Base-by-base conservation (phyloP, 768 basidiomycete species). In the Imleria badia region DNA sequence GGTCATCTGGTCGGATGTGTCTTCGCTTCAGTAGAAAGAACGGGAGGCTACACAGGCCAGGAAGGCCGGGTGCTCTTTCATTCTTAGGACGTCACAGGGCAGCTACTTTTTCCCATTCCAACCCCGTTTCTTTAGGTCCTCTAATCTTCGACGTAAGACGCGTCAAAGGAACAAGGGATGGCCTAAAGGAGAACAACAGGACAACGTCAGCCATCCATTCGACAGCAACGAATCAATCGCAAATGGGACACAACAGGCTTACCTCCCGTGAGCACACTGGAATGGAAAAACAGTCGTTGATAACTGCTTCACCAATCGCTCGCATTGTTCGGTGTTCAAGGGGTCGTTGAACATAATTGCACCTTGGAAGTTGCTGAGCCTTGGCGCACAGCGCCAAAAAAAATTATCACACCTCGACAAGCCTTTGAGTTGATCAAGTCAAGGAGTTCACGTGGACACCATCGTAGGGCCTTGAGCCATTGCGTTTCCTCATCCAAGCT, bases 311-410 rank as follows among this genome's bases (percentile, higher is more conserved):
- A 98, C 77, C 39, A 99, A 79, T 44, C 77, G 73, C 60, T 79
- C 68, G 68, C 92, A 91, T 66, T 97, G 92, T 34, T 77, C 76
- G 8, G 73, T 50, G 14, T 76, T 82, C 45, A 99, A 76, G 0
- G 76, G 54, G 67, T 98, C 95, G 61, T 95, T 95, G 77, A 97
- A 97, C 94, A 98, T 97, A 70, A 97, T 91, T 3, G 96, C 95
- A 48, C 95, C 94, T 97, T 67, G 34, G 20, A 47, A 46, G 42
- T 45, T 22, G 20, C 34, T 64, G 12, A 62, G 45, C 34, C 26
- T 42, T 23, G n/a, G 35, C 31, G 17, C 14, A 36, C 31, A 34
- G 6, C n/a, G 12, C 51, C 38, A n/a, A 22, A n/a, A 19, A 30
- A 34, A 38, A 45, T 31, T 49, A 44, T 68, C 80, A 60, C 66